These are phyloP conservation scores for Spencermartinsiella ligniputridi DNA, from an alignment of 1,139 yeast species.

Conservation along the genomic window DNA sequence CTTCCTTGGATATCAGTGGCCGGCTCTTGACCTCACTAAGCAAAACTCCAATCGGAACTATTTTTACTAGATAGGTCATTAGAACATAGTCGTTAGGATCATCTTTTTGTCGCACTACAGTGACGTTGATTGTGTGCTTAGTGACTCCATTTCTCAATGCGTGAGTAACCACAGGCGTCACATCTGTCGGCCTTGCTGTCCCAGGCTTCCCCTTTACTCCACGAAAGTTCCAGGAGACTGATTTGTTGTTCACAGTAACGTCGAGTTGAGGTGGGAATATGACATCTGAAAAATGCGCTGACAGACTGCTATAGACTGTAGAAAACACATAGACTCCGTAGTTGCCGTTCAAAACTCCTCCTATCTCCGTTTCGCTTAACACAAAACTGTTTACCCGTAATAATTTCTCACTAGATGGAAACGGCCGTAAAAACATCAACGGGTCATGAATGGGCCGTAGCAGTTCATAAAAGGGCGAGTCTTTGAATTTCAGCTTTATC, in stretches of 20 bases:
- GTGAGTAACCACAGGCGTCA: constrained; percentile 24
- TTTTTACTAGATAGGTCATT: constrained; percentile 28
- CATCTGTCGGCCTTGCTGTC: constrained; percentile 37
- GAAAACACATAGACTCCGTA: constrained; percentile 20
- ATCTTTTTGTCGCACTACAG: constrained; percentile 18
- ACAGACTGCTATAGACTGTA: constrained; percentile 14
- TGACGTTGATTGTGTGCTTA: constrained; percentile 26
- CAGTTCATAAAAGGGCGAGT: constrained; percentile 31
- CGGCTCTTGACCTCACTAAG: constrained; percentile 27
- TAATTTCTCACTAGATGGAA: constrained; percentile 14
- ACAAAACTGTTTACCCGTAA: constrained; percentile 17
- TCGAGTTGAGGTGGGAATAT: constrained; percentile 15
- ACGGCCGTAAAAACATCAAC: constrained; percentile 20
- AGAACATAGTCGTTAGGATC: constrained; percentile 24
- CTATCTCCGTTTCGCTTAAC: constrained; percentile 13
- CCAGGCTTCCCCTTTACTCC: constrained; percentile 39
- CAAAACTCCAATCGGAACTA: constrained; percentile 21
- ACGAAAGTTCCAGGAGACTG: constrained; percentile 27
- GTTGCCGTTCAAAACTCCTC: constrained; percentile 10
- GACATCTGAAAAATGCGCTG: neutral
- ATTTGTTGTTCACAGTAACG: constrained; percentile 21
- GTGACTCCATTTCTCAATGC: neutral
- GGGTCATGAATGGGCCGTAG: constrained; percentile 23
- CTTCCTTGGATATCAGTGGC: constrained; percentile 29
- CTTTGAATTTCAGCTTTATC: constrained; percentile 16